Base-by-base conservation (phyloP, 2,329 filamentous ascomycete species). In the Orbilia ellipsospora region DNA sequence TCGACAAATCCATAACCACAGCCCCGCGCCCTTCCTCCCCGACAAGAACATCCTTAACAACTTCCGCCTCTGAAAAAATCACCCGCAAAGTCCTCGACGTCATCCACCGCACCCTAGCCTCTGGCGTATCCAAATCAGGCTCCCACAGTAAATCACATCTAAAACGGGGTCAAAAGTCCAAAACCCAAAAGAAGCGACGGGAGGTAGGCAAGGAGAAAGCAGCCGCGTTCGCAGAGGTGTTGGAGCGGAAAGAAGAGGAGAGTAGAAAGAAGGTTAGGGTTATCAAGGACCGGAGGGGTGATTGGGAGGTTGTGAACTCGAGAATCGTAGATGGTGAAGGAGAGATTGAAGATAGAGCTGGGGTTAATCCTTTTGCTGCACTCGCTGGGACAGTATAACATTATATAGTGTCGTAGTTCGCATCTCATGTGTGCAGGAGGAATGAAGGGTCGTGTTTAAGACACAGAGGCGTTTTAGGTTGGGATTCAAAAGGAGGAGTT, bases 1-100 rank as follows among this genome's bases (percentile, higher is more conserved):
- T 88, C 51, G 90, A 92, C 85, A 91, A 91, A 83, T 90, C 89
- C 5, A 85, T 92, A 20, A 90, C 90, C 80, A 83, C 88, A 44
- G 82, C 87, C 72, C 83, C 79, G 56, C 79, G 80, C 7, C 78
- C 79, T 12, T 79, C 80, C 63, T 80, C 81, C 4, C 78, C 80
- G 13, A 80, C 77, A 5, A 79, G 74, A 78, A 80, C 77, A 77
- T 80, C 8, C 45, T 79, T 59, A 80, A 81, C 59, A 80, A 80
- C 56, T 57, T 62, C 77, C 42, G 50, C 67, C 45, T 28, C 64
- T 20, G 65, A 77, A 52, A 67, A 63, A 45, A 72, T 72, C 23
- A 70, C 64, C 63, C 60, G 76, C 23, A 77, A 77, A 55, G 70
- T 75, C 61, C 64, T 77, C 56, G 65, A 74, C 57, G 72, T 65